Conservation (phyloP, 2,329 filamentous ascomycete species). For the Neonectria ditissima region DNA sequence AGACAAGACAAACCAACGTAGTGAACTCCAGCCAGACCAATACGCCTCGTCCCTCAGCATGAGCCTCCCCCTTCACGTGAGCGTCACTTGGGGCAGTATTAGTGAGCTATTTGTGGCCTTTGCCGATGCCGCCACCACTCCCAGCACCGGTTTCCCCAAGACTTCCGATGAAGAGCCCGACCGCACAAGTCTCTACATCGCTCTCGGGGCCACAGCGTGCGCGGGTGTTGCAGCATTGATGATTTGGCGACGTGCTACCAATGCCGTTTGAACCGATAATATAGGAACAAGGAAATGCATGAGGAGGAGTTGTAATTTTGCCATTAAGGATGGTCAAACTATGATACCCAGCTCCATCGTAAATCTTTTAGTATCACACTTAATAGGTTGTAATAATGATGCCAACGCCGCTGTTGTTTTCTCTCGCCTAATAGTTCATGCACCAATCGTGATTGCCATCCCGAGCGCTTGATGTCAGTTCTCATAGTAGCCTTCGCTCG, state of each 20-base stretch:
- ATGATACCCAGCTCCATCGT: slow-evolving; percentile 50
- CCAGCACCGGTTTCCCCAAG: slow-evolving; percentile 88
- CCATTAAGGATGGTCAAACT: slow-evolving; percentile 36
- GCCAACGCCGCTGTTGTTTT: slow-evolving; percentile 26
- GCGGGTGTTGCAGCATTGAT: slow-evolving; percentile 72
- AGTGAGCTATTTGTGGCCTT: slow-evolving; percentile 92
- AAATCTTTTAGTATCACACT: slow-evolving; percentile 29
- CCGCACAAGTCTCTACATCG: slow-evolving; percentile 86
- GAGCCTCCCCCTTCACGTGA: slow-evolving; percentile 92
- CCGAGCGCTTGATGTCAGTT: not conserved
- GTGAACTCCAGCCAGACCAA: slow-evolving; percentile 89
- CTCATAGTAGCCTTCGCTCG: not conserved
- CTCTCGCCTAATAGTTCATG: not conserved
- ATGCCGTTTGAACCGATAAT: slow-evolving; percentile 50
- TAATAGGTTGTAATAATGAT: slow-evolving; percentile 39
- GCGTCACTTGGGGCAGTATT: slow-evolving; percentile 93
- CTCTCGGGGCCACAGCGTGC: slow-evolving; percentile 78
- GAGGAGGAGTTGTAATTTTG: slow-evolving; percentile 41
- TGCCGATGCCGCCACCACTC: slow-evolving; percentile 91
- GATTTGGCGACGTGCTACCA: slow-evolving; percentile 72
- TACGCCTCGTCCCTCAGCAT: slow-evolving; percentile 89
- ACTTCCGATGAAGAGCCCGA: slow-evolving; percentile 88
- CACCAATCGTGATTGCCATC: not conserved
- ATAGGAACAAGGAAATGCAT: slow-evolving; percentile 23
- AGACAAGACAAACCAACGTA: slow-evolving; percentile 96